phyloP scores from a whole-genome alignment of 2,329 filamentous ascomycete species.

The Samsoniella hepiali region DNA sequence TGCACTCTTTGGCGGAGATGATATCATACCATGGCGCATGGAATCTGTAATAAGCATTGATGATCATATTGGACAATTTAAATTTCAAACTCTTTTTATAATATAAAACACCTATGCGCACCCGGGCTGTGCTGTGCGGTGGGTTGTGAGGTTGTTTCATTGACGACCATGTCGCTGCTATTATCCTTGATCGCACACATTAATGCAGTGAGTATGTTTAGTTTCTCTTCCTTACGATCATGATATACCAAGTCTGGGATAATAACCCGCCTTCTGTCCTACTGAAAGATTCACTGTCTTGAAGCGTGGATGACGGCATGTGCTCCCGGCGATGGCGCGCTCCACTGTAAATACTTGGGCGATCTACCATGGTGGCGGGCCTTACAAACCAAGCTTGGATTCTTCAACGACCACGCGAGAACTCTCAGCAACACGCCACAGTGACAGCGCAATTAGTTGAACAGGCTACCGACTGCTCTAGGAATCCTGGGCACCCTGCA shows the following conservation, averaged over 20 bases:
- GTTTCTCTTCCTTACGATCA: no score
- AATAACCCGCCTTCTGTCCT: no score
- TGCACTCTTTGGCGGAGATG: not conserved
- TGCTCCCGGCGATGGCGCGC: not conserved
- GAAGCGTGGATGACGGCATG: not conserved
- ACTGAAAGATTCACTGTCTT: no score
- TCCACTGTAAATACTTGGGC: not conserved
- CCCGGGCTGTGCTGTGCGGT: not conserved
- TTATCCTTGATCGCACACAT: no score
- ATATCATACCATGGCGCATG: not conserved
- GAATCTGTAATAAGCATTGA: not conserved
- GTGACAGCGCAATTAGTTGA: not conserved
- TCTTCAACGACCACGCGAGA: not conserved
- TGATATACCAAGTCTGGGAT: no score
- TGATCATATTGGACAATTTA: not conserved
- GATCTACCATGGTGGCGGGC: not conserved
- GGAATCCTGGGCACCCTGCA: not conserved
- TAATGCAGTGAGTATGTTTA: no score
- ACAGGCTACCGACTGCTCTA: no score
- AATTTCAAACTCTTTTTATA: no score
- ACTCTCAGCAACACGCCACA: not conserved
- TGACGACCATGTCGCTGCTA: not conserved
- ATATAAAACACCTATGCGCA: not conserved
- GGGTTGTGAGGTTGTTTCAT: not conserved
- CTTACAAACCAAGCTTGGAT: not conserved